These are phyloP conservation scores for Tuber melanosporum DNA, from an alignment of 495 filamentous ascomycete genomes.

Conservation along the genomic window DNA sequence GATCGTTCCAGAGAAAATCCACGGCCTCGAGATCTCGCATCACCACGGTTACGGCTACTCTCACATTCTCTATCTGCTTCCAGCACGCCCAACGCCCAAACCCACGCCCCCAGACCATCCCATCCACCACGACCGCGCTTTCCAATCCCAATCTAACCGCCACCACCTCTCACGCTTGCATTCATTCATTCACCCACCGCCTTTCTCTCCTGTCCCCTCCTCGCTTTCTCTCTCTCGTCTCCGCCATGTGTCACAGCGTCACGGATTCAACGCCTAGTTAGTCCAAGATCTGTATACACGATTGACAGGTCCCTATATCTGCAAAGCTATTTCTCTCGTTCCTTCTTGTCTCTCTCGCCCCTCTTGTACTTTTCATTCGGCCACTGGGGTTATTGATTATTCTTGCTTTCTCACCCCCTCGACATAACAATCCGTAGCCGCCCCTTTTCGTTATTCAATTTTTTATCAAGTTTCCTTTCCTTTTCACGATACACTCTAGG, in stretches of 20 bases:
- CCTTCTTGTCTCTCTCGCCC: constrained; percentile 5
- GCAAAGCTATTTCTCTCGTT: constrained; percentile 20
- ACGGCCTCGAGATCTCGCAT: constrained; percentile 10
- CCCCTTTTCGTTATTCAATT: constrained; percentile 27
- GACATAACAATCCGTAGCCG: constrained; percentile 10
- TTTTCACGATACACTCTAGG: constrained; percentile 1
- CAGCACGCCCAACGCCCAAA: constrained; percentile 1
- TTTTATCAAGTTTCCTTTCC: neutral
- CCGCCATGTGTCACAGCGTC: constrained; percentile 34
- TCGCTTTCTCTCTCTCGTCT: constrained; percentile 30
- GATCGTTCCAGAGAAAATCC: constrained; percentile 4
- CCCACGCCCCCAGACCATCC: neutral
- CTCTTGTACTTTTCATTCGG: constrained; percentile 8
- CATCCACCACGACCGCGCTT: constrained; percentile 11
- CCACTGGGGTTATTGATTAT: neutral
- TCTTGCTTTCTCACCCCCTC: constrained; percentile 7
- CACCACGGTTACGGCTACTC: constrained; percentile 1
- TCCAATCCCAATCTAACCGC: constrained; percentile 11
- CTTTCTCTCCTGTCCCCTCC: constrained; percentile 22
- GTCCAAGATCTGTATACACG: constrained; percentile 21
- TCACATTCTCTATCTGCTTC: neutral
- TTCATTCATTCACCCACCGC: constrained; percentile 16
- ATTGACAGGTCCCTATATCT: constrained; percentile 8
- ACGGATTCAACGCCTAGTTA: constrained; percentile 30
- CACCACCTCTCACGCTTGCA: constrained; percentile 19